Base-by-base conservation (phyloP, 2,329 filamentous ascomycete species). In the Trichoderma harzianum region DNA sequence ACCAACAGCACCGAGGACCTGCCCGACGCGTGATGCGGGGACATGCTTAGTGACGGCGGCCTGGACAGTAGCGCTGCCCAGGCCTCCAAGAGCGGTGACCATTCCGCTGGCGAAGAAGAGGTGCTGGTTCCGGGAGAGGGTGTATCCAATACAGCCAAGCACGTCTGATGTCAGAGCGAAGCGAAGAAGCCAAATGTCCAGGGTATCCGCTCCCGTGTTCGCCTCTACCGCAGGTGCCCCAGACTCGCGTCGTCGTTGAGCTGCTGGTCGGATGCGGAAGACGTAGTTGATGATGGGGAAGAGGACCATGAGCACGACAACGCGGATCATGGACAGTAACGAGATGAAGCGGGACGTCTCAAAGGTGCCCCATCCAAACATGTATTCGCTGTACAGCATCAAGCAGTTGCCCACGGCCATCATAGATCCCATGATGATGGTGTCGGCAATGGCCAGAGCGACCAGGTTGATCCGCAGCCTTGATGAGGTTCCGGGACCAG, bases 21-120 rank as follows among this genome's bases (percentile, higher is more conserved):
- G 91, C 0, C 96, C 96, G 0, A 96, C 91, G 61, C 89, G 88
- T 74, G 96, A 92, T 0, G 90, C 86, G 0, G 95, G 93, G 0
- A 98, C 91, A 80, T 98, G 96, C 79, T 98, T 98, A 24, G 94
- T 98, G 65, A 98, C 84, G 0, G 92, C 88, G 1, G 93, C 91
- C 78, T 97, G 94, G 64, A 97, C 86, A 0, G 93, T 96, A 1
- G 96, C 95, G 43, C 91, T 92, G 0, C 92, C 95, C 60, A 98
- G 90, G 1, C 95, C 95, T 28, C 95, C 95, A 51, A 97, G 83
- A 0, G 93, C 87, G 1, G 93, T 91, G 21, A 95, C 76, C 58
- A 93, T 84, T 62, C 93, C 95, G 21, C 90, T 92, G 0, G 89
- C 74, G 4, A 93, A 87, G 80, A 98, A 96, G 0, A 93, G 75